Evolutionary conservation across 2,329 filamentous ascomycete genomes (phyloP), one percentile per base, ranked within the genome.

Genomic region (Diaporthe vaccinii): DNA sequence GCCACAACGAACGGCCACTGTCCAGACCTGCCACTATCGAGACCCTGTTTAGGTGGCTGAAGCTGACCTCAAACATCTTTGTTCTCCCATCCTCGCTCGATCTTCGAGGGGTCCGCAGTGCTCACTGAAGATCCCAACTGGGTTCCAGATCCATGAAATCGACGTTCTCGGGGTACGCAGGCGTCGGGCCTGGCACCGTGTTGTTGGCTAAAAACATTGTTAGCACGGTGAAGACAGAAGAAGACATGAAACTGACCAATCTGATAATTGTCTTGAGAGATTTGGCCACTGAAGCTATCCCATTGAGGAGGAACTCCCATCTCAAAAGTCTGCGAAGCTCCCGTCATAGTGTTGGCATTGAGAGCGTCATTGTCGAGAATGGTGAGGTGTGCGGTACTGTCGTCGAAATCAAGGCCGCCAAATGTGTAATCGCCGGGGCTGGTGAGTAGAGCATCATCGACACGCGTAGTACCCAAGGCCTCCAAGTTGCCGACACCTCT

Each of bases 401-500:
- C 65, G 4, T 71, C 74, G 34, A 68, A 76, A 4, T 68, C 17
- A 12, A 34, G 74, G 22, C 57, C 71, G 9, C 36, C 39, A 5
- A 71, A 20, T 20, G 49, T 76, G 15, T 71, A 44, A 8, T 22
- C 12, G 53, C 65, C 49, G 6, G 2, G 31, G 2, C 9, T 46
- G 15, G 36, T 39, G 31, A 61, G 3, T 49, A 72, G 14, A 12
- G 34, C 34, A 17, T 22, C 39, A 9, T 72, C 67, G 12, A 72
- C 46, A 15, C 34, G 41, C 20, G n/a, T 41, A 17, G 67, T 28
- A n/a, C 59, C 51, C 34, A 72, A 59, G 34, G 49, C 28, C 22
- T 74, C 67, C 10, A 68, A 12, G 67, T 61, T 22, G 31, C 41
- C 67, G 53, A 76, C 53, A 9, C 75, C 67, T n/a, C 20, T 20